Percentiles rank a stretch among this genome's conserved stretches.
Evolutionary conservation across 805 yeast genomes (phyloP).

Genomic region (Spathaspora sp.): DNA sequence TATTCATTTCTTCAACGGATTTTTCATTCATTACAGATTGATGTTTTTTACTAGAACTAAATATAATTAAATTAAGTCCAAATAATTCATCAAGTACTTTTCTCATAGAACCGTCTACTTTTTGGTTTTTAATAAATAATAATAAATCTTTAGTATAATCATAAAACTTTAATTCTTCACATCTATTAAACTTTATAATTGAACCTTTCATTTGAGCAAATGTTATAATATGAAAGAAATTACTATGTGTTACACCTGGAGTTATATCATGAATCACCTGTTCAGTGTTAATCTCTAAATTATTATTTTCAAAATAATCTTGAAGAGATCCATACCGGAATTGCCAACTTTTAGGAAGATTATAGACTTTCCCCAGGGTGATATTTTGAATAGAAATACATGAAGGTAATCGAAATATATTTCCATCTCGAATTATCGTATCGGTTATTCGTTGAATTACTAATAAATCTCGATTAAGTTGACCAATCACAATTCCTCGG

Average conservation of each 20-base stretch:
- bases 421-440: neutral
- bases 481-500: slow-evolving; percentile 3
- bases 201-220: neutral
- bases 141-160: slow-evolving; percentile 1
- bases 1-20: neutral
- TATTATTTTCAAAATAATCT: neutral
- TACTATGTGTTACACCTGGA: neutral
- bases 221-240: neutral
- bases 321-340: neutral
- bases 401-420: neutral
- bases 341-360: neutral
- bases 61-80: neutral
- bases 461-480: slow-evolving; percentile 1
- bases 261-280: neutral
- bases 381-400: neutral
- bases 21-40: too few species aligned
- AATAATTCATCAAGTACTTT: neutral
- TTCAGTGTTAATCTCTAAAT: neutral
- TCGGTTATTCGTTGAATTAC: neutral
- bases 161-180: neutral
- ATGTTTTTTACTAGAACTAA: neutral
- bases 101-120: neutral
- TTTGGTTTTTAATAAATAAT: neutral
- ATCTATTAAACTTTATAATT: neutral
- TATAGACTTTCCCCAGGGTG: neutral